Base-by-base conservation (phyloP, 1,139 yeast genomes). In the Blastobotrys malaysiensis region DNA sequence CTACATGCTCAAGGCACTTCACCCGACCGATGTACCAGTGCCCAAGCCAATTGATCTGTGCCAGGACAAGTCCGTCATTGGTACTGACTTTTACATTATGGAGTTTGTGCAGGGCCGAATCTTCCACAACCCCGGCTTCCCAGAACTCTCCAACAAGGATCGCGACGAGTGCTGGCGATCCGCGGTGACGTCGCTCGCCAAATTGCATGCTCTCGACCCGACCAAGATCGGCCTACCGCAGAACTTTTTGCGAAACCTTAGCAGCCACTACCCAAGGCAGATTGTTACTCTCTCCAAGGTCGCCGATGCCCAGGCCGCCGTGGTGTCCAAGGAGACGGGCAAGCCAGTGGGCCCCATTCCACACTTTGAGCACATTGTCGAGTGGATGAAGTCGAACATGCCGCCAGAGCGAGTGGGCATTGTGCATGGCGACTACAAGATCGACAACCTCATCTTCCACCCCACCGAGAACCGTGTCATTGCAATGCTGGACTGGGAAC, bases 31-130 rank as follows among this genome's bases (percentile, higher is more conserved):
- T 14, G 82, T 82, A 0, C 83, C 84, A 20, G 80, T 84, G 51
- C 84, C 86, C 0, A 76, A 73, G 74, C 82, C 87, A 2, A 73
- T 86, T 51, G 91, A 86, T 2, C 67, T 88, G 39, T 83, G 83
- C 55, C 75, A 75, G 52, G 74, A 76, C 48, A 88, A 88, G 2
- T 69, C 70, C 20, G 81, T 87, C 39, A 83, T 83, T 2, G 96
- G 88, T 65, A 85, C 86, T 48, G 91, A 78, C 1, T 82, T 82
- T 61, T 81, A 82, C 63, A 59, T 65, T 24, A 82, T 82, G 86
- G 81, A 82, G 61, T 82, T 77, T 61, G 73, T 82, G 14, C 73
- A 78, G 43, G 87, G 86, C 2, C 71, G 79, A 24, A 81, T 79
- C 57, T 80, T 84, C 65, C 83, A 80, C 57, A 77, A 77, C 57